phyloP scores from a whole-genome alignment of 164 flowering plant genomes.

The Taxillus chinensis region DNA sequence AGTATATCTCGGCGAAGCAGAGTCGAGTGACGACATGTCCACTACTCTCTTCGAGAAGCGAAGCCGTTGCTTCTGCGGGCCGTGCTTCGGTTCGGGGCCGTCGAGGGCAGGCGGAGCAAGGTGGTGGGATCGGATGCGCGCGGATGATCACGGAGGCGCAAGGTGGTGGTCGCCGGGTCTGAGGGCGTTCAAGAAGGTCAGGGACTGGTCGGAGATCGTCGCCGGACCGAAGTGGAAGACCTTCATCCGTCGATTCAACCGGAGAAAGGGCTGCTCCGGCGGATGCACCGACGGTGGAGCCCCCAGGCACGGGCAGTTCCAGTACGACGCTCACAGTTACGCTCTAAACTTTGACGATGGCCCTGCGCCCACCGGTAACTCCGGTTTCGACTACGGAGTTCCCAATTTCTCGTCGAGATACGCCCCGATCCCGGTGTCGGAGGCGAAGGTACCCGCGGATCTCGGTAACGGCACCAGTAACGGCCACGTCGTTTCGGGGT shows the following conservation, averaged over 20 bases:
- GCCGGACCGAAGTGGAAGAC: conserved; percentile 96
- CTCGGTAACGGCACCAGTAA: not conserved
- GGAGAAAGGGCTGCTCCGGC: conserved; percentile 10
- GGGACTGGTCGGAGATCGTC: conserved; percentile 79
- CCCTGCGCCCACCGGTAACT: conserved; percentile 15
- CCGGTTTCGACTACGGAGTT: conserved; percentile 16
- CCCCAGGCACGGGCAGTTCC: conserved; percentile 31
- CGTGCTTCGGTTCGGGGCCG: conserved; percentile 19
- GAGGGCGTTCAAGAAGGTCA: conserved; percentile 28
- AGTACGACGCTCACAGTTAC: conserved; percentile 74
- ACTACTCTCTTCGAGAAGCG: conserved; percentile 4
- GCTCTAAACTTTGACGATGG: conserved; percentile 79
- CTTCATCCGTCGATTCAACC: conserved; percentile 64
- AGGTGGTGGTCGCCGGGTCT: conserved; percentile 32
- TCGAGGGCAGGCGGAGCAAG: conserved; percentile 14
- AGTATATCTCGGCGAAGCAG: not conserved
- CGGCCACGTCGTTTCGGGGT: too few species aligned
- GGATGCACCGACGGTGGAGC: conserved; percentile 1
- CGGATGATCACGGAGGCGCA: conserved; percentile 10
- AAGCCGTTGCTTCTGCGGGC: conserved; percentile 29
- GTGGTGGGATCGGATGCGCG: conserved; percentile 28
- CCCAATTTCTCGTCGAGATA: conserved; percentile 48
- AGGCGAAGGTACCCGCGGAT: conserved; percentile 10
- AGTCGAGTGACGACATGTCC: not conserved
- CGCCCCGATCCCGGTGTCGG: conserved; percentile 26